Percentiles rank a stretch among this genome's conserved stretches.
phyloP scores from a whole-genome alignment of 2,329 filamentous ascomycete species.

The Arthrobotrys sphaeroides region DNA sequence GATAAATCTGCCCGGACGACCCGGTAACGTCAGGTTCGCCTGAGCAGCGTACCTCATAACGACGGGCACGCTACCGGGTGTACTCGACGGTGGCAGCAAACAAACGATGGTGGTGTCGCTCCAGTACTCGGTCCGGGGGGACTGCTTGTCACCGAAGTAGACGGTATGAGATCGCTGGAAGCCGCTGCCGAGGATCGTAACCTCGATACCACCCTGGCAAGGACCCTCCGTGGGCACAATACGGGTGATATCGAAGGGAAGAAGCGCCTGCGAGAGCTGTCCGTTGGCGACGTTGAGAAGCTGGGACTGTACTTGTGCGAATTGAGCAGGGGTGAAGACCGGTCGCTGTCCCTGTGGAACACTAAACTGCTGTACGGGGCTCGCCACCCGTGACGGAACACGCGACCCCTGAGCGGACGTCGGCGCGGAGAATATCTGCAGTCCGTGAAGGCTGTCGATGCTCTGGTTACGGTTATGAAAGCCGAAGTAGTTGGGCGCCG shows the following conservation, averaged over 20 bases:
- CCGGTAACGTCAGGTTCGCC: slow-evolving; percentile 27
- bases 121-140: slow-evolving; percentile 81
- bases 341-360: slow-evolving; percentile 35
- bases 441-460: slow-evolving; percentile 72
- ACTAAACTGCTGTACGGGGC: slow-evolving; percentile 49
- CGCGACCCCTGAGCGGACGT: slow-evolving; percentile 78
- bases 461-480: slow-evolving; percentile 70
- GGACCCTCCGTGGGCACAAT: slow-evolving; percentile 85
- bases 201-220: slow-evolving; percentile 83
- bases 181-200: slow-evolving; percentile 81
- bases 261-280: slow-evolving; percentile 41
- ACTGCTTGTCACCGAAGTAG: slow-evolving; percentile 78
- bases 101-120: slow-evolving; percentile 82
- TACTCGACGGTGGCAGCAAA: slow-evolving; percentile 75
- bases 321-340: slow-evolving; percentile 41
- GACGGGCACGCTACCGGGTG: slow-evolving; percentile 70
- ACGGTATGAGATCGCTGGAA: slow-evolving; percentile 84
- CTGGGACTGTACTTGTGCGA: slow-evolving; percentile 50
- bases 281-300: slow-evolving; percentile 50
- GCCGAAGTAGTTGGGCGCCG: slow-evolving; percentile 69
- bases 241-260: slow-evolving; percentile 54
- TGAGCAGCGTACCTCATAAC: slow-evolving; percentile 49
- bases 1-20: slow-evolving; percentile 69
- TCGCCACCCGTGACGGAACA: slow-evolving; percentile 64
- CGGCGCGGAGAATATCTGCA: slow-evolving; percentile 76